Percentiles rank a stretch among this genome's conserved stretches.
These are phyloP conservation scores for Penicillium sp. DNA, from an alignment of 2,329 filamentous ascomycete genomes.

Conservation along the genomic window DNA sequence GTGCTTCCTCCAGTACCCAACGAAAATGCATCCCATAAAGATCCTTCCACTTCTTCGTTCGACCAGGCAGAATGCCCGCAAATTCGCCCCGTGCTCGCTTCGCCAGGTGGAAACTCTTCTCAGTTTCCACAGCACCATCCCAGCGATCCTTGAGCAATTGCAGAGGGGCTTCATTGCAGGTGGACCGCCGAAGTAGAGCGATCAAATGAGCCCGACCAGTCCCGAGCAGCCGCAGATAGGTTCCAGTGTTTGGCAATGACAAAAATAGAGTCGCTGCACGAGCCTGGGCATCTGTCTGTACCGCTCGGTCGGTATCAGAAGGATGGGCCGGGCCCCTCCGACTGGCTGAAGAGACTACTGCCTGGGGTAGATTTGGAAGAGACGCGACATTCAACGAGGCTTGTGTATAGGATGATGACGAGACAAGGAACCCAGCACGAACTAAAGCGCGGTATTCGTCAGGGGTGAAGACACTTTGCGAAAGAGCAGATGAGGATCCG, in stretches of 20 bases:
- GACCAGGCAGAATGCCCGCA: conserved; percentile 60
- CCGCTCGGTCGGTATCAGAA: conserved; percentile 23
- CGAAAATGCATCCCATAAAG: conserved; percentile 66
- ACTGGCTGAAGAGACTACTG: conserved; percentile 36
- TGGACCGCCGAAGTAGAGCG: conserved; percentile 58
- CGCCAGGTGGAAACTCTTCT: conserved; percentile 52
- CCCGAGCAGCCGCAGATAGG: conserved; percentile 63
- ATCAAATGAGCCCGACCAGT: conserved; percentile 62
- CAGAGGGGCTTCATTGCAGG: conserved; percentile 60
- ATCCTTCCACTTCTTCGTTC: conserved; percentile 68
- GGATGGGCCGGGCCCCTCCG: conserved; percentile 26
- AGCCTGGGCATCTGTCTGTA: conserved; percentile 32
- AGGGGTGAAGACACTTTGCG: conserved; percentile 52
- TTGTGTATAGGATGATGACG: conserved; percentile 50
- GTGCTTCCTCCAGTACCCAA: conserved; percentile 66
- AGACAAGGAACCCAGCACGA: conserved; percentile 61
- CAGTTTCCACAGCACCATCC: conserved; percentile 64
- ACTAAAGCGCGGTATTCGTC: conserved; percentile 58
- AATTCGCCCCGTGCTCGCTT: conserved; percentile 64
- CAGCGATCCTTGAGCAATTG: conserved; percentile 64
- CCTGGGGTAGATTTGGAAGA: conserved; percentile 38
- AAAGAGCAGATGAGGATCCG: conserved; percentile 55
- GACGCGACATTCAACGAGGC: conserved; percentile 53
- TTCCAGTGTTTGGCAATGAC: conserved; percentile 65
- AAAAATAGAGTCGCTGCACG: conserved; percentile 54